Base-by-base conservation (phyloP, 108 stramenopile species). In the Pseudonitzschia multistriata region DNA sequence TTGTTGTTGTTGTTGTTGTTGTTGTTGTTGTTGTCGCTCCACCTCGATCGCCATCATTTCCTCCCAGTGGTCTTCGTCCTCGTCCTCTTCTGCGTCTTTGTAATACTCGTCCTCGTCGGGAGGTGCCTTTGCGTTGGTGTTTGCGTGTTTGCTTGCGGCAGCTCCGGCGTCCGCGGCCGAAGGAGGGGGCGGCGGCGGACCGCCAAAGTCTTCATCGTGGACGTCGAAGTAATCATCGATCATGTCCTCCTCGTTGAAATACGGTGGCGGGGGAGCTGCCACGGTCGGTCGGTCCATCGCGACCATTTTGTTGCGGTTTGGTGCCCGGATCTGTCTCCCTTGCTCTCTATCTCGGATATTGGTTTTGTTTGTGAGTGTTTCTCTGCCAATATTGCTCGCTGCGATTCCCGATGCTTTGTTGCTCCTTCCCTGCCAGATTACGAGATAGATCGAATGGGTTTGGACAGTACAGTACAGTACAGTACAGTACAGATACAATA, bases 191-290 rank as follows among this genome's bases (percentile, higher is more conserved):
- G 62, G 62, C 22, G 42, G 62, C n/a, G 62, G 63, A 28, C 40
- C 40, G 14, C 63, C 63, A 28, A 40, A 40, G 28, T 30, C 39
- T 13, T 45, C n/a, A 34, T 36, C 61, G 34, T 62, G 11, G 25
- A 29, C 42, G 63, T 64, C 63, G 25, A 64, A 19, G 40, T 64
- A 64, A 64, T 64, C 63, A 42, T 64, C 63, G n/a, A 64, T 28
- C 63, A 45, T 47, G 37, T 40, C 63, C 35, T 64, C 63, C 13
- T 64, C 63, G 40, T 64, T 42, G 37, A 64, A 64, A 33, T 59
- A 59, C 57, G 57, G 57, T n/a, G 31, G 7, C 10, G 57, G 57
- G 3, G 57, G 34, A 21, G 33, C 22, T n/a, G n/a, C 42, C 42
- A 45, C 8, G n/a, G 57, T 30, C 35, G 50, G 50, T n/a, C n/a